Conservation (phyloP, 2,329 filamentous ascomycete species). For the Colletotrichum higginsianum region DNA sequence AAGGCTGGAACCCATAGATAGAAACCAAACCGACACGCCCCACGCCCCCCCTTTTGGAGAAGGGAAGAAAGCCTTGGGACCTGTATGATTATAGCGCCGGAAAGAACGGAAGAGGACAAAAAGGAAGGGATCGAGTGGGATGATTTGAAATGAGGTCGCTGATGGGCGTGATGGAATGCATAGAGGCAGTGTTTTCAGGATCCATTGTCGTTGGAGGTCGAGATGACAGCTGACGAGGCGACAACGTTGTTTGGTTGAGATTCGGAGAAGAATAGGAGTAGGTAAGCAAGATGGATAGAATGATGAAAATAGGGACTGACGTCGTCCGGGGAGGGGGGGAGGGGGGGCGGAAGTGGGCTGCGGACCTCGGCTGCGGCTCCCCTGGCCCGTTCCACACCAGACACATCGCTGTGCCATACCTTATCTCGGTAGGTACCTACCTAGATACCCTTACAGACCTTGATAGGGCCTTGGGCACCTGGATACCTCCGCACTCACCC, state of each 20-base stretch:
- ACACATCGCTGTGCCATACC: too few relatives aligned
- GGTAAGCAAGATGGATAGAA: too few relatives aligned
- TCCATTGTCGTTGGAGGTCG: constrained; percentile 10
- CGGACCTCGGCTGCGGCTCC: constrained; percentile 10
- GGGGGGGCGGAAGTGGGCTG: constrained; percentile 4
- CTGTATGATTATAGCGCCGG: constrained; percentile 21
- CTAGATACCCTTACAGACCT: too few relatives aligned
- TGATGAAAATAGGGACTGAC: background rate
- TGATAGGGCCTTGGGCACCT: too few relatives aligned
- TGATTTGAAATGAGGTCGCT: constrained; percentile 11
- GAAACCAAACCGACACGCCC: constrained; percentile 31
- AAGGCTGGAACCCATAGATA: constrained; percentile 41
- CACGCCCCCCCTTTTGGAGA: constrained; percentile 22
- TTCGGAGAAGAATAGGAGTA: background rate
- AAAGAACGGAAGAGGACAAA: background rate
- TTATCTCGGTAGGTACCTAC: too few relatives aligned
- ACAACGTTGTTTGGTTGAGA: constrained; percentile 12
- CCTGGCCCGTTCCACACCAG: background rate
- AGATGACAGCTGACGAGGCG: constrained; percentile 20
- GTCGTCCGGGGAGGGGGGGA: constrained; percentile 11
- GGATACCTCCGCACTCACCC: too few relatives aligned
- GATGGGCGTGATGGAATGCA: background rate
- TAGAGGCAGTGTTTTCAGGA: background rate
- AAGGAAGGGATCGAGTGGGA: background rate
- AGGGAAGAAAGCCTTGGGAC: background rate